phyloP scores from a whole-genome alignment of 2,329 filamentous ascomycete species.

The Xylaria polymorpha region DNA sequence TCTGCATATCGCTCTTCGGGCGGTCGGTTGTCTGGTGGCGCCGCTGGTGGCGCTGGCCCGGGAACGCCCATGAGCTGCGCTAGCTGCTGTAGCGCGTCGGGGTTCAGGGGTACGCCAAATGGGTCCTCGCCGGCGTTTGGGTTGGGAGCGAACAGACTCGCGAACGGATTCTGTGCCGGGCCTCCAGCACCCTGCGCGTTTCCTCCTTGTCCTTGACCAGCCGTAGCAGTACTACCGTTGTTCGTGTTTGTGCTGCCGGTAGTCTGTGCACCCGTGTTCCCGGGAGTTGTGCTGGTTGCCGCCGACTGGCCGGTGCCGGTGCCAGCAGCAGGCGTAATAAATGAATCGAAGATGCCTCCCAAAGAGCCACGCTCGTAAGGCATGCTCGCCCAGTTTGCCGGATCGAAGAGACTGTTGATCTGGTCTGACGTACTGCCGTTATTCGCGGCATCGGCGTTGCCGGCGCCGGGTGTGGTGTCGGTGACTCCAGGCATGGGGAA shows the following conservation, averaged over 20 bases:
- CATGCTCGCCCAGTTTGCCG: constrained; percentile 47
- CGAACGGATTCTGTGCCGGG: constrained; percentile 73
- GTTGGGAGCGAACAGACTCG: constrained; percentile 67
- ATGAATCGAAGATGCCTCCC: constrained; percentile 57
- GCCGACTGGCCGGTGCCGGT: constrained; percentile 44
- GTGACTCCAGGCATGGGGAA: constrained; percentile 95
- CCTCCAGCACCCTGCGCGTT: constrained; percentile 46
- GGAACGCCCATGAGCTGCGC: constrained; percentile 61
- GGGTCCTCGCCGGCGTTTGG: constrained; percentile 51
- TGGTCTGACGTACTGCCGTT: constrained; percentile 48
- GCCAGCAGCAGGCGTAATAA: constrained; percentile 43
- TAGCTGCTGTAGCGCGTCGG: constrained; percentile 67
- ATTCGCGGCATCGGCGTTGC: constrained; percentile 47
- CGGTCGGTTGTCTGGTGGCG: constrained; percentile 82
- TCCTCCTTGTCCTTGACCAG: constrained; percentile 44
- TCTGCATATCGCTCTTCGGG: constrained; percentile 94
- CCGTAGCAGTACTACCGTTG: constrained; percentile 47
- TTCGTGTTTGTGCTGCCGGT: constrained; percentile 38
- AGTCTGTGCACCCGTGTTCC: constrained; percentile 35
- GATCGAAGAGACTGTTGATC: constrained; percentile 62
- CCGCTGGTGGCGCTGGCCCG: constrained; percentile 54
- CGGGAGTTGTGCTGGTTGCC: constrained; percentile 39
- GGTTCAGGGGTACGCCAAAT: constrained; percentile 60
- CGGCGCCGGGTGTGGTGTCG: constrained; percentile 78
- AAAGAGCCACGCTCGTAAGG: constrained; percentile 53